A percentile compares a stretch with the other conserved stretches of the same genome.
phyloP scores from a whole-genome alignment of 208 protist genomes.

The Crithidia thermophila region DNA sequence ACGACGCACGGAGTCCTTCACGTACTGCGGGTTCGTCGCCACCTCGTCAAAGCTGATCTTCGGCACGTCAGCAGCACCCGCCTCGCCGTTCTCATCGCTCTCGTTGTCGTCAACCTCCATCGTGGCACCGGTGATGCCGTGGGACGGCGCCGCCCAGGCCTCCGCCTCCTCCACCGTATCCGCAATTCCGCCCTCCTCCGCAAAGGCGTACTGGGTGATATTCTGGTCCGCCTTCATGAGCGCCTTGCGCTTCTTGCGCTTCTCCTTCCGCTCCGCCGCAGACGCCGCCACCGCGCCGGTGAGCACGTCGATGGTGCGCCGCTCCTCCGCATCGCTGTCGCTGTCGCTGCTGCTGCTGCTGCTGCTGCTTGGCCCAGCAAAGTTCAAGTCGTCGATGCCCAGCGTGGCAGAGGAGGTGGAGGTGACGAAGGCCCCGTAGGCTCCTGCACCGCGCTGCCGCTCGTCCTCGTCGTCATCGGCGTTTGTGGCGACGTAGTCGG shows the following conservation, averaged over 20 bases:
- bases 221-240: constrained; percentile 40
- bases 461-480: constrained; percentile 5
- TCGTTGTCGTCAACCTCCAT: constrained; percentile 25
- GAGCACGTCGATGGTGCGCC: constrained; percentile 27
- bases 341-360: constrained; percentile 11
- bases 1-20: constrained; percentile 79
- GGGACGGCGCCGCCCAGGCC: constrained; percentile 5
- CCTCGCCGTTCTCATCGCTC: constrained; percentile 33
- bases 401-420: constrained; percentile 15
- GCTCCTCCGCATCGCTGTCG: constrained; percentile 35
- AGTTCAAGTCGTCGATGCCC: constrained; percentile 33
- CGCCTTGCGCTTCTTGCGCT: constrained; percentile 32
- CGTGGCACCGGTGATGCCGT: constrained; percentile 3
- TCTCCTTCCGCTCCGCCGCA: constrained; percentile 26
- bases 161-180: constrained; percentile 30
- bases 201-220: constrained; percentile 70
- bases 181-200: constrained; percentile 41
- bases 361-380: constrained; percentile 31
- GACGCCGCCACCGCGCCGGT: constrained; percentile 23
- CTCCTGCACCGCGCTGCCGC: neutral
- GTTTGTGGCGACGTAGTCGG: constrained; percentile 74
- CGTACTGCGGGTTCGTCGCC: constrained; percentile 79
- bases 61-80: neutral
- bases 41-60: constrained; percentile 81
- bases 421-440: constrained; percentile 7